Conservation (phyloP, 2,329 filamentous ascomycete genomes). For the Plenodomus tracheiphilus region DNA sequence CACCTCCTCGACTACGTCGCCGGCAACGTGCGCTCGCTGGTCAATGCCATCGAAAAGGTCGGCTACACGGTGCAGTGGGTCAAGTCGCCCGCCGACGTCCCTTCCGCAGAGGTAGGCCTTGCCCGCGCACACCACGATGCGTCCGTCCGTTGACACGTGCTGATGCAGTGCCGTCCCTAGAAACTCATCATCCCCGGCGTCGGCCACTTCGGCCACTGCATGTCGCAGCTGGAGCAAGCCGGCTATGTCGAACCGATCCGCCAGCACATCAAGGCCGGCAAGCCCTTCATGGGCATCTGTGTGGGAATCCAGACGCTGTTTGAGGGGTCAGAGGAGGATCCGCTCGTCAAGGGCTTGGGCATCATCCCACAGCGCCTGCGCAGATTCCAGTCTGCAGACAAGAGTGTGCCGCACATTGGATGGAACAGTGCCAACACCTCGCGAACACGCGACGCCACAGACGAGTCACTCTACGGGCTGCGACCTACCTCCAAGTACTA, state of each 20-base stretch:
- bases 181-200: slow-evolving; percentile 95
- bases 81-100: slow-evolving; percentile 78
- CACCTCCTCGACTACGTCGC: slow-evolving; percentile 89
- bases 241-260: slow-evolving; percentile 83
- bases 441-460: slow-evolving; percentile 44
- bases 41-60: slow-evolving; percentile 95
- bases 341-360: slow-evolving; percentile 71
- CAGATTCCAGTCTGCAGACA: slow-evolving; percentile 75
- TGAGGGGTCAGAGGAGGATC: slow-evolving; percentile 78
- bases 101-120: slow-evolving; percentile 73
- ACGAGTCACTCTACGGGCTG: slow-evolving; percentile 74
- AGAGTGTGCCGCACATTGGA: slow-evolving; percentile 97
- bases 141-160: slow-evolving; percentile 35
- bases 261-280: slow-evolving; percentile 83
- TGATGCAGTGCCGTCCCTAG: slow-evolving; percentile 52
- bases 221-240: slow-evolving; percentile 78
- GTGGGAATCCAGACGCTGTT: slow-evolving; percentile 93
- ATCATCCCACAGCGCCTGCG: slow-evolving; percentile 71
- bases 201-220: slow-evolving; percentile 95
- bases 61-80: slow-evolving; percentile 95
- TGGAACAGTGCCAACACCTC: slow-evolving; percentile 87
- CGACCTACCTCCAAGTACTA: slow-evolving; percentile 90
- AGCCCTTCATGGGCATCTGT: slow-evolving; percentile 97
- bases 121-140: slow-evolving; percentile 2
- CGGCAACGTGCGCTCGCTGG: slow-evolving; percentile 92